These are phyloP conservation scores for Prunus mira DNA, from an alignment of 306 rosid genomes.

Conservation along the genomic window DNA sequence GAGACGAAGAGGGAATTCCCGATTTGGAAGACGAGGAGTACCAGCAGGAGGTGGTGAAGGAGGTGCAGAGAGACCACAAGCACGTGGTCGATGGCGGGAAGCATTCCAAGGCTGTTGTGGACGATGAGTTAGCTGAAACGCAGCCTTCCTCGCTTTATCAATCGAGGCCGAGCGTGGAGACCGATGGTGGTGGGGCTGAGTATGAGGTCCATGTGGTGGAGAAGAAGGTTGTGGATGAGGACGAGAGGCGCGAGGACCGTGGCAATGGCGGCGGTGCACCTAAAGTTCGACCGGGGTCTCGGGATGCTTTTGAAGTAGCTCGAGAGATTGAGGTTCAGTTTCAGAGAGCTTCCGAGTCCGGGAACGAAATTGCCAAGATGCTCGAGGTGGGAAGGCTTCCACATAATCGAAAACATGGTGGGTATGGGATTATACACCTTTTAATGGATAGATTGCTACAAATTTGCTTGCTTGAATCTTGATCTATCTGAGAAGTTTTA, in stretches of 20 bases:
- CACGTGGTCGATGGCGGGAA: conserved; percentile 33
- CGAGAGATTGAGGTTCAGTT: conserved; percentile 74
- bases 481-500: neutral
- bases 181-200: conserved; percentile 35
- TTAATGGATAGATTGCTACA: neutral
- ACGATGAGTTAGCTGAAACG: conserved; percentile 21
- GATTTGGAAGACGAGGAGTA: conserved; percentile 86
- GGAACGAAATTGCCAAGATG: conserved; percentile 56
- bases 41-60: conserved; percentile 72
- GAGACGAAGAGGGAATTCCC: conserved; percentile 96
- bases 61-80: conserved; percentile 66
- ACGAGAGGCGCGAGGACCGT: conserved; percentile 50
- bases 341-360: conserved; percentile 76
- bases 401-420: conserved; percentile 52
- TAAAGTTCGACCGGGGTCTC: conserved; percentile 43
- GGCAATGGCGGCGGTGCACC: conserved; percentile 48
- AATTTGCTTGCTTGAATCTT: conserved; percentile 8
- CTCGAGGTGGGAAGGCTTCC: conserved; percentile 87
- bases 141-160: conserved; percentile 36
- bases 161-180: conserved; percentile 46
- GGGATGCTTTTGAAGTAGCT: conserved; percentile 64
- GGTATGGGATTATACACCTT: conserved; percentile 9
- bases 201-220: conserved; percentile 61
- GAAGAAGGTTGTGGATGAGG: conserved; percentile 65
- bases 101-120: conserved; percentile 26